Evolutionary conservation across 371 early-diverging fungal genomes (phyloP).

Genomic region (Chytridium lagenaria): DNA sequence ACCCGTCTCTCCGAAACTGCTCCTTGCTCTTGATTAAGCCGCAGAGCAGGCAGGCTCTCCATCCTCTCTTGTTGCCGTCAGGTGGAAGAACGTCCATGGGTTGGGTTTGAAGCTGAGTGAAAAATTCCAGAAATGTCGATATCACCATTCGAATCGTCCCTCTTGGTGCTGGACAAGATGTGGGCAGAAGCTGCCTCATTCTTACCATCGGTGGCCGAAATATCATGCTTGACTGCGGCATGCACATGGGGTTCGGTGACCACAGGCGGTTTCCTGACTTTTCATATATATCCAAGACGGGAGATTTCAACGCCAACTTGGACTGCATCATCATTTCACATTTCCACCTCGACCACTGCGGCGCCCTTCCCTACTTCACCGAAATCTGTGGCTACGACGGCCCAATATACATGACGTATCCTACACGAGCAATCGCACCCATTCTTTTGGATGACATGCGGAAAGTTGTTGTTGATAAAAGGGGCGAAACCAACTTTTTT

Average conservation of each 20-base stretch:
- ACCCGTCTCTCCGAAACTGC: slow-evolving; percentile 79
- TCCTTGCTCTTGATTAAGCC: slow-evolving; percentile 85
- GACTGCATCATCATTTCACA: slow-evolving; percentile 98
- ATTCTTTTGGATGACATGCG: slow-evolving; percentile 99
- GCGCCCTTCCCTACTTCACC: slow-evolving; percentile 95
- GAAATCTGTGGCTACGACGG: slow-evolving; percentile 93
- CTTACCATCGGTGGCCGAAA: slow-evolving; percentile 94
- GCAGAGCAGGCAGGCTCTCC: slow-evolving; percentile 92
- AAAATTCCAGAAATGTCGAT: neutral
- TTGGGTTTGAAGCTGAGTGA: slow-evolving; percentile 8
- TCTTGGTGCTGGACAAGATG: slow-evolving; percentile 93
- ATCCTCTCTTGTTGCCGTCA: slow-evolving; percentile 75
- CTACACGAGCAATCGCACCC: slow-evolving; percentile 98
- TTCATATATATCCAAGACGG: slow-evolving; percentile 86
- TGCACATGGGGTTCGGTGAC: slow-evolving; percentile 98
- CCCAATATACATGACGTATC: slow-evolving; percentile 99
- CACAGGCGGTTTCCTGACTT: slow-evolving; percentile 98
- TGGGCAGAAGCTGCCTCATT: slow-evolving; percentile 97
- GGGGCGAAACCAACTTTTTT: slow-evolving; percentile 86
- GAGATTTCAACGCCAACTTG: slow-evolving; percentile 69
- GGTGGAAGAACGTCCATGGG: slow-evolving; percentile 17
- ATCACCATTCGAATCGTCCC: slow-evolving; percentile 35
- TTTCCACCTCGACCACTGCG: slow-evolving; percentile 99
- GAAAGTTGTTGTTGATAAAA: slow-evolving; percentile 83
- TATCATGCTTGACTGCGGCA: slow-evolving; percentile 88